phyloP scores from a whole-genome alignment of 1,139 yeast genomes.

The Kodamaea alishanica region DNA sequence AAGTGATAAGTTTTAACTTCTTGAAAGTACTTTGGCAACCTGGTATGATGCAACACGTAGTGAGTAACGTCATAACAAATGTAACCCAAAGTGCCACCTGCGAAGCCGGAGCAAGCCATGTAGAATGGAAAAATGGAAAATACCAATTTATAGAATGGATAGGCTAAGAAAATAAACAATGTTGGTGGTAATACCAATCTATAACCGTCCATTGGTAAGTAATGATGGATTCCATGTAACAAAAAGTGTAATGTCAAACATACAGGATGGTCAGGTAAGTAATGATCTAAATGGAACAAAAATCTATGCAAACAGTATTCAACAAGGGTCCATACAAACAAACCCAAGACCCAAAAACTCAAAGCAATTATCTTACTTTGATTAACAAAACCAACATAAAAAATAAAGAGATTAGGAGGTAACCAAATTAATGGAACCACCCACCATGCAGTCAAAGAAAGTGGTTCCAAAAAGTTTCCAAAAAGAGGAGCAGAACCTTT shows the following conservation, averaged over 20 bases:
- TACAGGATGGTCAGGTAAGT: slow-evolving; percentile 74
- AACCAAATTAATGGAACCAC: slow-evolving; percentile 88
- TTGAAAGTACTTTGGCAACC: slow-evolving; percentile 72
- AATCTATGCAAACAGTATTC: slow-evolving; percentile 89
- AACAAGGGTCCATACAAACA: slow-evolving; percentile 86
- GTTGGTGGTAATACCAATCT: slow-evolving; percentile 97
- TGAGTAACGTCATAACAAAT: slow-evolving; percentile 88
- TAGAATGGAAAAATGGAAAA: slow-evolving; percentile 41
- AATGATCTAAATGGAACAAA: slow-evolving; percentile 83
- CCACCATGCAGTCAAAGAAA: slow-evolving; percentile 52
- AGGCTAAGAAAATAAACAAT: slow-evolving; percentile 50
- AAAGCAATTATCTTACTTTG: slow-evolving; percentile 35
- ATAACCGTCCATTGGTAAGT: slow-evolving; percentile 91
- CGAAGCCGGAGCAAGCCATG: slow-evolving; percentile 59
- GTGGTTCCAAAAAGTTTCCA: slow-evolving; percentile 47
- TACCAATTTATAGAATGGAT: slow-evolving; percentile 41
- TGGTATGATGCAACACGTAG: slow-evolving; percentile 77
- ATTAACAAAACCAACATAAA: slow-evolving; percentile 38
- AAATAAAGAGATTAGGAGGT: slow-evolving; percentile 62
- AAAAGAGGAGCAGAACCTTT: slow-evolving; percentile 81
- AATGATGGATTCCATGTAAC: slow-evolving; percentile 94
- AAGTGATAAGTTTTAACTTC: slow-evolving; percentile 83
- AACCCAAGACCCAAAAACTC: slow-evolving; percentile 56
- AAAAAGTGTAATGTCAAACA: slow-evolving; percentile 82
- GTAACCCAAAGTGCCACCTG: slow-evolving; percentile 95